phyloP scores from a whole-genome alignment of 2,329 filamentous ascomycete species.

The Dryadomyces sulphureus region DNA sequence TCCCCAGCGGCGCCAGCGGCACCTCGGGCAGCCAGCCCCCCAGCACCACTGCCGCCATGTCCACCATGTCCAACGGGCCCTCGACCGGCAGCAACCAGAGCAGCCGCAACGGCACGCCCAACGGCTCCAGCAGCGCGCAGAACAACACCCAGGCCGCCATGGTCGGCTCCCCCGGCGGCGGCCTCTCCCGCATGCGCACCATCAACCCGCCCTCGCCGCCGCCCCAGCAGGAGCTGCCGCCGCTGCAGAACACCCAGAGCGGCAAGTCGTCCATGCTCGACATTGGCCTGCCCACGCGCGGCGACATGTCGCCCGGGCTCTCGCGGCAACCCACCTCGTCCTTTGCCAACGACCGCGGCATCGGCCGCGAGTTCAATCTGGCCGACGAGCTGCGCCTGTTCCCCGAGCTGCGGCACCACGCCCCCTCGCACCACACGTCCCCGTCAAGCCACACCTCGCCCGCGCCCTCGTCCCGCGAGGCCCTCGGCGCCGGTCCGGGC shows the following conservation, averaged over 20 bases:
- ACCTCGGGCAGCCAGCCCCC: too few relatives aligned
- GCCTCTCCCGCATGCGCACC: slow-evolving; percentile 4
- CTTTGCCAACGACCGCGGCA: slow-evolving; percentile 10
- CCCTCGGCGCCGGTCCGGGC: not conserved
- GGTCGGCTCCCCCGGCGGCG: not conserved
- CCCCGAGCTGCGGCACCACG: slow-evolving; percentile 9
- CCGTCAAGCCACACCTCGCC: slow-evolving; percentile 13
- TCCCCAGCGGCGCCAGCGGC: too few relatives aligned
- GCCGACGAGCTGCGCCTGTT: slow-evolving; percentile 9
- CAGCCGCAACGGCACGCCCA: slow-evolving; percentile 1
- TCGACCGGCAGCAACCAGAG: not conserved
- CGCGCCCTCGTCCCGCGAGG: slow-evolving; percentile 7
- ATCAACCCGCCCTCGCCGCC: slow-evolving; percentile 5
- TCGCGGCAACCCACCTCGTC: not conserved
- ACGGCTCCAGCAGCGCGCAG: not conserved
- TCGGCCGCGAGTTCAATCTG: slow-evolving; percentile 8
- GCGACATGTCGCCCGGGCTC: not conserved
- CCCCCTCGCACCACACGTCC: slow-evolving; percentile 15
- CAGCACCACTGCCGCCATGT: not conserved
- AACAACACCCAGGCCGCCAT: not conserved
- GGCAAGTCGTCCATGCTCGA: slow-evolving; percentile 5
- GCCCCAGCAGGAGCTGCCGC: slow-evolving; percentile 1
- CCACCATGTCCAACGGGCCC: not conserved
- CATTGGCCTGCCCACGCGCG: not conserved
- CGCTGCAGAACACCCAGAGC: not conserved